Conservation (phyloP, 139 green algal species). For the Chlorella ohadii region DNA sequence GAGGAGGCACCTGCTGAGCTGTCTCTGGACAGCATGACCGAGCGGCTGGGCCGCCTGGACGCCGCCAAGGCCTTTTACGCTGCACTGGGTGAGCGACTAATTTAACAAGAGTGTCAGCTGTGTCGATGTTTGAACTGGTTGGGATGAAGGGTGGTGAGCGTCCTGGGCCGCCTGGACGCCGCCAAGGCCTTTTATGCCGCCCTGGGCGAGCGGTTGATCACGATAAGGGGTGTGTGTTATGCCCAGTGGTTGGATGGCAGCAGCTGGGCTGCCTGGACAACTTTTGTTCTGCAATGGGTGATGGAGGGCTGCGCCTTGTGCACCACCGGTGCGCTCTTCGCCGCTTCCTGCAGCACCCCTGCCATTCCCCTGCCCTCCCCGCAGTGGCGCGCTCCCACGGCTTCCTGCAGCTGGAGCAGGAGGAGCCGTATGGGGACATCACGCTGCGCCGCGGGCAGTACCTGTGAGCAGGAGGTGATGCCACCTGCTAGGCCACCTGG, state of each 20-base stretch:
- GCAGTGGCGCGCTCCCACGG: slow-evolving; percentile 28
- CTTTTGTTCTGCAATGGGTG: no score
- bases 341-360: not conserved
- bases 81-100: slow-evolving; percentile 38
- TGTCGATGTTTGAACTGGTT: no score
- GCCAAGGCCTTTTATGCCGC: slow-evolving; percentile 43
- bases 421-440: slow-evolving; percentile 34
- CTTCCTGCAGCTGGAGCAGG: slow-evolving; percentile 21
- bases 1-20: not conserved
- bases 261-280: no score
- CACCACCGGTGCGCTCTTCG: no score
- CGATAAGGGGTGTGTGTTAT: no score
- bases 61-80: slow-evolving; percentile 50
- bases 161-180: slow-evolving; percentile 37
- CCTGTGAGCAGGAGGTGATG: not conserved
- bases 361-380: not conserved
- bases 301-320: no score
- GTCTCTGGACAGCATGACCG: slow-evolving; percentile 18
- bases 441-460: slow-evolving; percentile 5
- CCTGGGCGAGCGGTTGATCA: no score
- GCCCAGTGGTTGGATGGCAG: no score
- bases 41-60: slow-evolving; percentile 30
- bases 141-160: no score
- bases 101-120: no score
- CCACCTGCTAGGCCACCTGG: no score